Base-by-base conservation (phyloP, 495 filamentous ascomycete species). In the Daldinia grandis region DNA sequence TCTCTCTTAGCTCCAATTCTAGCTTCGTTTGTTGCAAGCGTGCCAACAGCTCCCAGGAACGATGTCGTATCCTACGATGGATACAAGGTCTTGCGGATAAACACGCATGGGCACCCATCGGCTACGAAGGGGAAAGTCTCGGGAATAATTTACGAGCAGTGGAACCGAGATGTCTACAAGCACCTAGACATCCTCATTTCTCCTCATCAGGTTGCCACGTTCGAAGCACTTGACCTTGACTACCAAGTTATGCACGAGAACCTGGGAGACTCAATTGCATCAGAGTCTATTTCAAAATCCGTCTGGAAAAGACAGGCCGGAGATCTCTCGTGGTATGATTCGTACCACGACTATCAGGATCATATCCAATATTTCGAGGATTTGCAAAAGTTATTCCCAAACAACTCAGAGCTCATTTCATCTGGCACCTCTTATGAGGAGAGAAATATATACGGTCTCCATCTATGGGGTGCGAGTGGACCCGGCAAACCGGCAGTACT, bases 401-500 rank as follows among this genome's bases (percentile, higher is more conserved):
- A 60, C 24, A 84, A 84, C 67, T 76, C 83, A 5, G 81, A 86
- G 68, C 74, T 82, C 21, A 69, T 86, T 25, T 75, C 73, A 1
- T 77, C 82, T 12, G 84, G 84, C 12, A 76, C 71, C 27, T 83
- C 84, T 10, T 72, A 77, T 44, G 66, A 83, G 31, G 82, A 82
- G 1, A 77, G 81, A 56, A 64, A 76, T 31, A 78, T 87, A 56
- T 79, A 77, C n/a, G 83, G 82, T 19, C 82, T 86, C 60, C 84
- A 86, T 64, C 76, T 86, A 47, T 86, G 76, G 66, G 84, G 83
- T 28, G 76, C 68, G 33, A 74, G 72, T 12, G 81, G 80, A 4
- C 78, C 79, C 51, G 81, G 81, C 0, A 83, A 84, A 66, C 81
- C 82, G 19, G 84, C 77, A 21, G 76, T 85, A 19, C 75, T 86